Evolutionary conservation across 106 monocot genomes (phyloP), one percentile per base, ranked within the genome.

Genomic region (Dioscorea zingiberensis): DNA sequence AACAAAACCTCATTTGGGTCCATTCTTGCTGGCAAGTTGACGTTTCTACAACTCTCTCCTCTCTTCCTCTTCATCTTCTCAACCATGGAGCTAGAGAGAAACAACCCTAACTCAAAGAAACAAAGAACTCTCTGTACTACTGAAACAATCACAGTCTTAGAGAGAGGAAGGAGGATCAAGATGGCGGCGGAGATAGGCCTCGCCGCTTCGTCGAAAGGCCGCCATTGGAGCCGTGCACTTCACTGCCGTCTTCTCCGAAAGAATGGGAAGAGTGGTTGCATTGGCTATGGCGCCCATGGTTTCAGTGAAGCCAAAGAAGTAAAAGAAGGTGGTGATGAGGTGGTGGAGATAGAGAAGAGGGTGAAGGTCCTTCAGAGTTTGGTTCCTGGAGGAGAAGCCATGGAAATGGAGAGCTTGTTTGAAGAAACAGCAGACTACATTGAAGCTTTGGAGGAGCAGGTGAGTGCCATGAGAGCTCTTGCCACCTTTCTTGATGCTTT

Each of bases 351-450:
- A 7, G 74, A 72, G 71, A 59, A 13, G 60, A 83, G 66, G 67
- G 69, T 88, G 47, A 72, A 60, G 29, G 63, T 73, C 10, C 75
- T 84, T 17, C 77, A 73, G 66, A 84, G 55, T 62, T 61, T 88
- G 65, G 84, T 88, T 4, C 88, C 88, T 0, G 81, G 84, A 3
- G 84, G 81, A 2, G 81, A 88, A 59, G 71, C 67, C 15, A 58
- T 84, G 74, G 75, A 26, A 14, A 38, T 75, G 25, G 81, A 84
- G 4, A 24, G 27, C 48, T 68, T 88, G 29, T 73, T 88, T 53
- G 78, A 88, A 59, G 84, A 88, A 72, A 81, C 88, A 21, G 88
- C 81, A 0, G 81, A 75, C 49, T 88, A 88, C 63, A 81, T 88
- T 59, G 70, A 76, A 53, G 78, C 81, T 12, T 66, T 88, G 51